These are phyloP conservation scores for Orbilia ellipsospora DNA, from an alignment of 2,329 filamentous ascomycete species.

Conservation along the genomic window DNA sequence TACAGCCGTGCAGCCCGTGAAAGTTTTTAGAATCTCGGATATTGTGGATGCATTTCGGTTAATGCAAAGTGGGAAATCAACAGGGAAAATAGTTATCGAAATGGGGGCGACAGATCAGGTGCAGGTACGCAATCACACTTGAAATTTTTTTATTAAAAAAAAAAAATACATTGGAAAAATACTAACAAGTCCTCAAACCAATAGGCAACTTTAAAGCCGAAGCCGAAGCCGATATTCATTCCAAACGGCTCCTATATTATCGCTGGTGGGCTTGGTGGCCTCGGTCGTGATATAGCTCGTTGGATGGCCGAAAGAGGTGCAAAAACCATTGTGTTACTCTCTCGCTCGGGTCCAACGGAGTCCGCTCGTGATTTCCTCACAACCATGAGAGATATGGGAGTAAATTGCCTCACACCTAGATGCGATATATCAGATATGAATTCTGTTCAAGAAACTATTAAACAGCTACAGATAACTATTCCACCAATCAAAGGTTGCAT, in stretches of 20 bases:
- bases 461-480: neutral
- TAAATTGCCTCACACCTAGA: conserved; percentile 11
- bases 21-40: no score
- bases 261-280: conserved; percentile 69
- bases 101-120: no score
- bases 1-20: no score
- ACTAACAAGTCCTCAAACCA: no score
- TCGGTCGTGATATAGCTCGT: conserved; percentile 68
- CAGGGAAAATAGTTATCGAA: no score
- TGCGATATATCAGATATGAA: conserved; percentile 15
- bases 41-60: no score
- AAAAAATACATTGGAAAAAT: no score
- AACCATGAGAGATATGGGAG: no score
- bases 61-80: no score
- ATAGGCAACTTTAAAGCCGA: neutral
- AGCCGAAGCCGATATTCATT: neutral
- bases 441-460: neutral
- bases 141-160: no score
- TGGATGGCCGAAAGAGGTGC: conserved; percentile 68
- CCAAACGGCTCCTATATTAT: conserved; percentile 65
- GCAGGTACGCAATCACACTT: no score
- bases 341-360: conserved; percentile 68
- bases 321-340: conserved; percentile 63
- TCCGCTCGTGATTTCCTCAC: no score
- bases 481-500: conserved; percentile 33